Base-by-base conservation (phyloP, 805 yeast species). In the Suhomyces kilbournensis region DNA sequence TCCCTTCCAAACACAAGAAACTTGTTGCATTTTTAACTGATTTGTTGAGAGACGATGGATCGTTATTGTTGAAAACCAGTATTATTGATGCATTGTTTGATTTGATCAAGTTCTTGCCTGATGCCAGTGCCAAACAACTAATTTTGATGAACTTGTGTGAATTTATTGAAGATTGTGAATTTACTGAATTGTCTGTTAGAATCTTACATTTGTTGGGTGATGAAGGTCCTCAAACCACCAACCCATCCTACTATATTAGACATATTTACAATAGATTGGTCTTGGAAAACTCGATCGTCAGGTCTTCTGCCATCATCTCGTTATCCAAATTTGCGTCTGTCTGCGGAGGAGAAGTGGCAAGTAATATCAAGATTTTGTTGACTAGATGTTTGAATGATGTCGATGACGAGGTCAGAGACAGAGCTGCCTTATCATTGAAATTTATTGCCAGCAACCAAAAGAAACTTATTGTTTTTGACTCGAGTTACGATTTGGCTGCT, bases 111-210 rank as follows among this genome's bases (percentile, higher is more conserved):
- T 90, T 86, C 65, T 85, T 90, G 54, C 96, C 97, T 19, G 77
- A 75, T 50, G 67, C 61, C 28, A 84, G 78, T 57, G 90, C 96
- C 12, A 83, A 89, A 63, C 94, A 88, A 60, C 70, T 81, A 47
- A 96, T 97, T 20, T 77, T 94, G 64, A 90, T 88, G 72, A 86
- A 86, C 69, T 79, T 94, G 62, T 91, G 98, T 78, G 99, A 94
- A 71, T 92, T 91, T 66, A 94, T 94, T 63, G 99, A 94, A 73
- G 99, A 94, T 77, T 94, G 98, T 75, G 99, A 94, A 74, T 93
- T 80, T 74, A 88, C 97, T 28, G 97, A 91, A 71, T 83, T 94
- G 56, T 83, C 96, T 25, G 96, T 92, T n/a, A 83, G 98, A 66
- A 86, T 94, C 53, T 79, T 94, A 69, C 97, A 92, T 71, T 71